These are phyloP conservation scores for Hansenula anomala DNA, from an alignment of 1,139 yeast species.

Conservation along the genomic window DNA sequence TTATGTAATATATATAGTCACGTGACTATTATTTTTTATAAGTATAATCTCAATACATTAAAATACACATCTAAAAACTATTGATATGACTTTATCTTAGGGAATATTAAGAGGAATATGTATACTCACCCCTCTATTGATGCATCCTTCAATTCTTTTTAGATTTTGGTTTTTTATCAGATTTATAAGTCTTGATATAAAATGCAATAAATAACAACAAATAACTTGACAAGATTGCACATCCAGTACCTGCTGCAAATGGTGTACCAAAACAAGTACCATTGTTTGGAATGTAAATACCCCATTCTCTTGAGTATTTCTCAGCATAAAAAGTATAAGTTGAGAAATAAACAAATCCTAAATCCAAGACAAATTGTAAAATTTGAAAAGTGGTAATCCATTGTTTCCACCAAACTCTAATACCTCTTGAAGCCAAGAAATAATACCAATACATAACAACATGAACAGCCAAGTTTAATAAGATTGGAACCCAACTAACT, in stretches of 20 bases:
- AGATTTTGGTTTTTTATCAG: constrained; percentile 5
- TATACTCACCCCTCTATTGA: too few relatives aligned
- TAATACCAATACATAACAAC: constrained; percentile 98
- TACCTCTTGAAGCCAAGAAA: constrained; percentile 89
- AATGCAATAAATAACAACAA: constrained; percentile 88
- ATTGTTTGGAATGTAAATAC: constrained; percentile 61
- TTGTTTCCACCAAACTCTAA: constrained; percentile 99
- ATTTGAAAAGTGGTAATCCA: constrained; percentile 98
- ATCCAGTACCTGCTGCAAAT: constrained; percentile 88
- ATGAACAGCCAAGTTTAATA: constrained; percentile 86
- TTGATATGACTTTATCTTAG: too few relatives aligned
- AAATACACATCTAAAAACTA: too few relatives aligned
- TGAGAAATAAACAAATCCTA: constrained; percentile 87
- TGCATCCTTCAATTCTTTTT: too few relatives aligned
- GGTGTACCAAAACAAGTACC: constrained; percentile 93
- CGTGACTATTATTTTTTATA: too few relatives aligned
- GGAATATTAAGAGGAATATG: too few relatives aligned
- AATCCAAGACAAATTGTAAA: constrained; percentile 86
- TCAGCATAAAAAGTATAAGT: constrained; percentile 76
- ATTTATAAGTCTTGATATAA: constrained; percentile 79
- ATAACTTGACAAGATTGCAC: constrained; percentile 84
- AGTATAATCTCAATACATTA: too few relatives aligned
- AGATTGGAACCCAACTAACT: constrained; percentile 93
- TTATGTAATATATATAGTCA: not conserved
- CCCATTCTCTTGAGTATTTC: constrained; percentile 42